Evolutionary conservation across 2,329 filamentous ascomycete genomes (phyloP), one percentile per base, ranked within the genome.

Genomic region (Fusarium decemcellulare): DNA sequence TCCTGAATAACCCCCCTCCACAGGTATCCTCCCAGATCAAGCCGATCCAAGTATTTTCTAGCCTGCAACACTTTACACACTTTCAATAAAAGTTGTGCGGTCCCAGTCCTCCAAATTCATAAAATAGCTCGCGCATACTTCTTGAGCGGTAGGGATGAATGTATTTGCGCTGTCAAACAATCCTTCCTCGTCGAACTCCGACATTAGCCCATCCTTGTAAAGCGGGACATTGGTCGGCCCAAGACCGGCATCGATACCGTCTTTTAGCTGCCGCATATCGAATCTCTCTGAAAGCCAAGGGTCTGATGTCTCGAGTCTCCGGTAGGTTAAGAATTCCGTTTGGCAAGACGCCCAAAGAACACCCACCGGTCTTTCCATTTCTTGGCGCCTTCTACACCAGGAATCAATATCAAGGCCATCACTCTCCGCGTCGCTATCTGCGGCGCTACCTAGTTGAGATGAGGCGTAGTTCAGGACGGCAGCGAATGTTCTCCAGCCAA

Each of bases 51-150:
- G 23, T 23, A 23, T 23, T 23, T 23, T 23, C 23, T 23, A 23
- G 23, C 23, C 23, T 23, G 5, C 23, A 23, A 23, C 23, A 23
- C 23, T 23, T 23, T 23, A 23, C 23, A 23, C 23, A 23, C 23
- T 23, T 23, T 23, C 5, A 5, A 50, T 36, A 8, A 50, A 50
- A 0, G 16, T 36, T 23, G 47, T 50, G 6, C 47, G 47, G 16
- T 1, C 2, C 47, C 47, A 50, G 16, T 50, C 47, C 30, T 50
- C 47, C 47, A 50, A 23, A 12, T 50, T 50, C 47, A 36, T 50
- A 23, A 48, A 48, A 12, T 48, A 48, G 46, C 11, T 6, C 6
- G 3, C 4, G 46, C 46, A 48, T 0, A 23, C 46, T 2, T 48
- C 6, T 6, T 34, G 11, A 14, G 44, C n/a, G n/a, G n/a, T n/a